These are phyloP conservation scores for Acorus calamus DNA, from an alignment of 106 monocot genomes.

Conservation along the genomic window DNA sequence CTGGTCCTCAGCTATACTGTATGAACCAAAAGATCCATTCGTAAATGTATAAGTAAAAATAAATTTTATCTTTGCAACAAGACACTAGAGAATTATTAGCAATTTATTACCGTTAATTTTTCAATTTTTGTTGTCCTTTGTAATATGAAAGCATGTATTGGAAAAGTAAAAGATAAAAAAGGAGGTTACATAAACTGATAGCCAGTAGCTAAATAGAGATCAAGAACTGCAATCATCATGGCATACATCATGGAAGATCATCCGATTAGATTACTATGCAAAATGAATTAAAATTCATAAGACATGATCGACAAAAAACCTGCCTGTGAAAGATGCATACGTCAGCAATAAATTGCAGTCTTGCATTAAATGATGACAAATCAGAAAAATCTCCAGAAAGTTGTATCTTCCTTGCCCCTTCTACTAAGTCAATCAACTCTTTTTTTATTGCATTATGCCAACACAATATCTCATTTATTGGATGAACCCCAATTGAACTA, in stretches of 20 bases:
- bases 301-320: neutral
- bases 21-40: constrained; percentile 1
- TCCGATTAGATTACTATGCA: no score
- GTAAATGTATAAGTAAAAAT: no score
- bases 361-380: constrained; percentile 74
- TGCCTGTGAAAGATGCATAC: constrained; percentile 98
- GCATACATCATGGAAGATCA: no score
- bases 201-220: no score
- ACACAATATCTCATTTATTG: constrained; percentile 89
- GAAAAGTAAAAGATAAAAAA: no score
- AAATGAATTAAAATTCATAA: neutral
- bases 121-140: no score
- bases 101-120: no score
- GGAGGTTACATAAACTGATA: no score
- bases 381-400: constrained; percentile 66
- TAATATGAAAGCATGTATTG: no score
- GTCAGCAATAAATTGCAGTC: constrained; percentile 93
- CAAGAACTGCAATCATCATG: no score
- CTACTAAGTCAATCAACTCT: constrained; percentile 75
- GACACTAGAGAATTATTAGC: no score
- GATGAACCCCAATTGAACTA: constrained; percentile 26
- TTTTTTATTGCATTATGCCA: constrained; percentile 95
- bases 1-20: constrained; percentile 96
- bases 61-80: no score
- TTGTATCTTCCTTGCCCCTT: constrained; percentile 86